These are phyloP conservation scores for Alectoria sarmentosa DNA, from an alignment of 495 filamentous ascomycete species.

Conservation along the genomic window DNA sequence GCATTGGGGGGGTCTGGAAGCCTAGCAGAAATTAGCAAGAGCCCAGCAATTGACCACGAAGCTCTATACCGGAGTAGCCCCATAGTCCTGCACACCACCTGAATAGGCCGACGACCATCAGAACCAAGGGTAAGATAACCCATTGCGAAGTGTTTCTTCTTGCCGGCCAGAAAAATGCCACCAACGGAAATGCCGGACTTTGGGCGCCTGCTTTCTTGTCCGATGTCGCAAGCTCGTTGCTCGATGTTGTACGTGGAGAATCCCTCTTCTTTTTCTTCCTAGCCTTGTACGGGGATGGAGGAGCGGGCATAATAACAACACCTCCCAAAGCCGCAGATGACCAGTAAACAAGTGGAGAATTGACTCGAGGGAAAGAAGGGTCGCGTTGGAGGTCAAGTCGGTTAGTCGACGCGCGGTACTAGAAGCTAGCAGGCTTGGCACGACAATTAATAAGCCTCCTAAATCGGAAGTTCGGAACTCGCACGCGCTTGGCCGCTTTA, in stretches of 20 bases:
- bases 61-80: slow-evolving; percentile 76
- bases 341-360: too few relatives aligned
- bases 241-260: slow-evolving; percentile 42
- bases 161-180: slow-evolving; percentile 86
- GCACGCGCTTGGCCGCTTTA: too few relatives aligned
- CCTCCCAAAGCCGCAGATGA: too few relatives aligned
- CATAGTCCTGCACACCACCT: slow-evolving; percentile 88
- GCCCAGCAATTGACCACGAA: neutral
- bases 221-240: slow-evolving; percentile 46
- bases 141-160: slow-evolving; percentile 85
- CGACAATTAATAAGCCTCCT: too few relatives aligned
- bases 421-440: too few relatives aligned
- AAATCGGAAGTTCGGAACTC: too few relatives aligned
- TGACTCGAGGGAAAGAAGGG: too few relatives aligned
- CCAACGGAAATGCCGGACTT: slow-evolving; percentile 71
- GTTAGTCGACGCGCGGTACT: too few relatives aligned
- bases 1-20: slow-evolving; percentile 76
- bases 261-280: slow-evolving; percentile 34
- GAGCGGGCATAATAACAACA: neutral
- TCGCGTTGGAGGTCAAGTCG: too few relatives aligned
- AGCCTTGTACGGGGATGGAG: slow-evolving; percentile 43
- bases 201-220: slow-evolving; percentile 37
- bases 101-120: slow-evolving; percentile 86
- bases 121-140: slow-evolving; percentile 75
- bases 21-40: slow-evolving; percentile 40